These are phyloP conservation scores for Russula virescens DNA, from an alignment of 768 basidiomycete genomes.

Conservation along the genomic window DNA sequence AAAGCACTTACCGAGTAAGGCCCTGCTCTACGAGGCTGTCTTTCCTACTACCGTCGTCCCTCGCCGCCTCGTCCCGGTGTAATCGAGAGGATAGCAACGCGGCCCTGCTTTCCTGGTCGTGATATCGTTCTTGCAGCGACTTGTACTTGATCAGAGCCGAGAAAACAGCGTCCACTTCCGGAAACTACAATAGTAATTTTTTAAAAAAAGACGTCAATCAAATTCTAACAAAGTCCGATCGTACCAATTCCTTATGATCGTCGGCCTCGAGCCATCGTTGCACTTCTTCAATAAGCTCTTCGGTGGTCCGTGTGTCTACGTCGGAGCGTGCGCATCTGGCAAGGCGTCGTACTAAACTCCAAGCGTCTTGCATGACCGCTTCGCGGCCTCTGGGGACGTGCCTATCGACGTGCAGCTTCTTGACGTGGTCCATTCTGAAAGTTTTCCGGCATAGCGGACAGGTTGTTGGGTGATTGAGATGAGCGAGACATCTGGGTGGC, in stretches of 20 bases:
- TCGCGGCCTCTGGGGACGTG: constrained; percentile 14
- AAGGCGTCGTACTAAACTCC: constrained; percentile 13
- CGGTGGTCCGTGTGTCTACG: constrained; percentile 32
- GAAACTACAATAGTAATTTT: constrained; percentile 15
- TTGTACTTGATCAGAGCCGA: constrained; percentile 20
- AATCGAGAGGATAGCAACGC: background rate
- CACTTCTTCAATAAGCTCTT: constrained; percentile 42
- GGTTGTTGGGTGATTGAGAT: constrained; percentile 40
- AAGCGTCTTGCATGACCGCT: constrained; percentile 9
- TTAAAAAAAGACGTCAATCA: background rate
- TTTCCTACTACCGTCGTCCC: constrained; percentile 15
- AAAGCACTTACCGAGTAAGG: constrained; percentile 14
- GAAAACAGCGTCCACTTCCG: constrained; percentile 17
- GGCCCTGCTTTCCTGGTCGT: constrained; percentile 5
- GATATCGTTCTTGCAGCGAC: constrained; percentile 19
- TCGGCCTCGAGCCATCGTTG: constrained; percentile 42
- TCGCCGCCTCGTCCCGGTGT: constrained; percentile 7
- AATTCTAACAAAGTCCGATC: background rate
- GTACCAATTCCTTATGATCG: constrained; percentile 18
- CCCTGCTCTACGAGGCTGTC: constrained; percentile 6
- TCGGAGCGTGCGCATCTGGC: constrained; percentile 18
- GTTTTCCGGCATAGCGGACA: constrained; percentile 66
- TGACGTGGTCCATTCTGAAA: constrained; percentile 51
- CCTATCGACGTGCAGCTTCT: constrained; percentile 60
- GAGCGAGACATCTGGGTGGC: constrained; percentile 50